Base-by-base conservation (phyloP, 768 basidiomycete genomes). In the Mycena galericulata region DNA sequence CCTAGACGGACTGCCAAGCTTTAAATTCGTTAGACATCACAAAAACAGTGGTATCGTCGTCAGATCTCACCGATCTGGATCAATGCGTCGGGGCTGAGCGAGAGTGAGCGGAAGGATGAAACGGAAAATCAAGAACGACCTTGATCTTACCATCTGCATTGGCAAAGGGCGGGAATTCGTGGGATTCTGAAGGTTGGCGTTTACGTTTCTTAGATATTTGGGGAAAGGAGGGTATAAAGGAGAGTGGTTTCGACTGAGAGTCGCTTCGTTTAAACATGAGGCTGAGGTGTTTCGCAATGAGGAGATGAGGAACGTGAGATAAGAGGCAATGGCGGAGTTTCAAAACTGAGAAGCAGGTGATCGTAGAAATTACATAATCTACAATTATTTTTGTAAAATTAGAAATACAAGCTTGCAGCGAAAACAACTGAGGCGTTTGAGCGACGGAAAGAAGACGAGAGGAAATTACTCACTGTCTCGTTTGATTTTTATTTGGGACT, bases 401-500 rank as follows among this genome's bases (percentile, higher is more conserved):
- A 70, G 57, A 70, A 70, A 64, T 70, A 70, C 69, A 72, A 24
- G 43, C 67, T 72, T 18, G 63, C 70, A 29, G 70, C 66, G 50
- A 68, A 72, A 24, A 72, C 70, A 41, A 72, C 57, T 20, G 72
- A 4, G 20, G 17, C 34, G 2, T 18, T 57, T 64, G n/a, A 65
- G 40, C 11, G 51, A 14, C 29, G 10, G 34, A 22, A 47, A 18
- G 10, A 46, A 62, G 38, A 53, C 24, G 32, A n/a, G 17, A 29
- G 27, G 3, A 51, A 53, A 62, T 14, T 3, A 89, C 96, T 86
- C 79, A 96, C 96, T 97, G 78, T 99, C 98, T 78, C 98, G 84
- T 79, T 97, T 97, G 72, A 99, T 98, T 79, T 92, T 92, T 43
- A 89, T 87, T 75, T 98, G 97, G 0, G 94, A 91, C 73, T 96